Evolutionary conservation across 306 rosid genomes (phyloP).

Genomic region (Medicago arabica): DNA sequence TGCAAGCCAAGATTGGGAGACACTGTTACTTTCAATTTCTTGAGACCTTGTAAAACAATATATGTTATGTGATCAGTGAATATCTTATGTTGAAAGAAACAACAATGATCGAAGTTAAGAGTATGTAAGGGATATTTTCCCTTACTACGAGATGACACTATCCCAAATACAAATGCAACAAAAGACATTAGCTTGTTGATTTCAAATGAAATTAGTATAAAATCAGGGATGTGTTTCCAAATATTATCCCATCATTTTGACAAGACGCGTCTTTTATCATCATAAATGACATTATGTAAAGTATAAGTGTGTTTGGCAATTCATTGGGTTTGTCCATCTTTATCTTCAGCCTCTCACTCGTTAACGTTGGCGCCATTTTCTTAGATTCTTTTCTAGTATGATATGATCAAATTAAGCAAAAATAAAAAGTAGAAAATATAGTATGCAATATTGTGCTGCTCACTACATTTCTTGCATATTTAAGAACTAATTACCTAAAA

Average conservation of each 20-base stretch:
- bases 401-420: too few relatives aligned
- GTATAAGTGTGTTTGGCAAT: too few relatives aligned
- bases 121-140: not conserved
- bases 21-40: not conserved
- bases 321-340: too few relatives aligned
- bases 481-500: too few relatives aligned
- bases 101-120: not conserved
- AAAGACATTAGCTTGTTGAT: not conserved
- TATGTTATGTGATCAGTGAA: not conserved
- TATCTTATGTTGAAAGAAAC: not conserved
- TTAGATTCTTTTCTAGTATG: too few relatives aligned
- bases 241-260: conserved; percentile 20
- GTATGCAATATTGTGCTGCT: too few relatives aligned
- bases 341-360: too few relatives aligned
- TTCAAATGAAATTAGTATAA: not conserved
- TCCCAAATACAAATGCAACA: not conserved
- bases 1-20: not conserved
- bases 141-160: not conserved
- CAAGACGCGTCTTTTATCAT: not conserved
- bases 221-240: not conserved
- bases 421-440: too few relatives aligned
- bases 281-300: too few relatives aligned
- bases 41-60: not conserved
- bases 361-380: too few relatives aligned
- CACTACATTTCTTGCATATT: too few relatives aligned